Evolutionary conservation across 164 flowering plant species (phyloP).

Genomic region (Kalanchoe fedtschenkoi): DNA sequence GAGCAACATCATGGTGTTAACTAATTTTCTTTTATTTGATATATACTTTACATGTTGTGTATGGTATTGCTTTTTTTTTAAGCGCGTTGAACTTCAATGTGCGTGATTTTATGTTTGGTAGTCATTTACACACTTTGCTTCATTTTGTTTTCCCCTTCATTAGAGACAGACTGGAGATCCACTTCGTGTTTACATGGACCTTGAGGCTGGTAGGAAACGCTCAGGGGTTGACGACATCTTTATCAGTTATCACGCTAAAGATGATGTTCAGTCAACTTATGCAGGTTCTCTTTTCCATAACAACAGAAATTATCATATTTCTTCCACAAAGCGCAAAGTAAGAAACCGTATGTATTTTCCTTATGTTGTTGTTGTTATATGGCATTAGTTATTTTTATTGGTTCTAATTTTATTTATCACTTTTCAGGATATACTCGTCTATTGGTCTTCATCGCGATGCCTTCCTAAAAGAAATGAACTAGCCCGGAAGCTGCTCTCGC

Average conservation of each 20-base stretch:
- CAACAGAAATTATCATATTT: slow-evolving; percentile 70
- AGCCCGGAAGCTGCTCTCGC: slow-evolving; percentile 50
- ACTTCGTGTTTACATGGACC: slow-evolving; percentile 95
- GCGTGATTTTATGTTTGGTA: neutral
- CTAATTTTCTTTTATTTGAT: neutral
- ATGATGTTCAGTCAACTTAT: slow-evolving; percentile 97
- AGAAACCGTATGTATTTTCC: slow-evolving; percentile 14
- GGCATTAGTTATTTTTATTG: neutral
- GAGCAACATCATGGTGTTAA: too few species aligned
- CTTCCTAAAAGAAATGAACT: slow-evolving; percentile 63
- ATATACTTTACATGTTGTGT: neutral
- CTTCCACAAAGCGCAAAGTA: slow-evolving; percentile 63
- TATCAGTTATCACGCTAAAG: slow-evolving; percentile 86
- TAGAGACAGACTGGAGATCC: slow-evolving; percentile 83
- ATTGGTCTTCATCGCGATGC: slow-evolving; percentile 99
- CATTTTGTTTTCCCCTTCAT: slow-evolving; percentile 3
- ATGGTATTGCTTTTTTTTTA: neutral
- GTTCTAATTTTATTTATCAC: neutral
- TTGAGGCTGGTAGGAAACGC: slow-evolving; percentile 80
- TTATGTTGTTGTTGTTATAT: neutral
- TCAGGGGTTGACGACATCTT: slow-evolving; percentile 85
- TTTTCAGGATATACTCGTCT: slow-evolving; percentile 71
- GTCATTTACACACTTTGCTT: neutral
- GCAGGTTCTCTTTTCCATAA: slow-evolving; percentile 92
- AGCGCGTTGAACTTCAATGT: neutral